Percentiles rank a stretch among this genome's conserved stretches.
Conservation (phyloP, 2,329 filamentous ascomycete genomes). For the Neonectria magnoliae region DNA sequence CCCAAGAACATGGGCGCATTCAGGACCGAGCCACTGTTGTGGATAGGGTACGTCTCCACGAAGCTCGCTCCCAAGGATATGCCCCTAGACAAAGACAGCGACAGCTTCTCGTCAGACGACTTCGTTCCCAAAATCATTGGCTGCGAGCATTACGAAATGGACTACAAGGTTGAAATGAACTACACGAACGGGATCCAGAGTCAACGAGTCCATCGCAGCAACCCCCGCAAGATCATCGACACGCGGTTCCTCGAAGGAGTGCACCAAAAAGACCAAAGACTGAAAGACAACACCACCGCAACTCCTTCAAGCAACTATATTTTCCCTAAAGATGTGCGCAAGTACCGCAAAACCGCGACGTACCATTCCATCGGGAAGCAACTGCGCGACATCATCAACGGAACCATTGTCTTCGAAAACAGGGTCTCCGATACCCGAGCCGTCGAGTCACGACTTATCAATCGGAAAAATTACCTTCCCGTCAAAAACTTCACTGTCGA, state of each 20-base stretch:
- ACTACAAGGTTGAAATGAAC: constrained; percentile 17
- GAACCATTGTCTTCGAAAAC: not conserved
- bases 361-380: constrained; percentile 16
- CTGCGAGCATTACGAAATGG: constrained; percentile 13
- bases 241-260: constrained; percentile 1
- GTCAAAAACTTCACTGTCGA: constrained; percentile 16
- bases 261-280: not conserved
- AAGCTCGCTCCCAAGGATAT: not conserved
- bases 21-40: constrained; percentile 37
- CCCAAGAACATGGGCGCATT: constrained; percentile 36
- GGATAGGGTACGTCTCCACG: constrained; percentile 34
- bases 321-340: not conserved
- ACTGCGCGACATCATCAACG: constrained; percentile 14
- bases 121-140: constrained; percentile 16
- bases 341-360: constrained; percentile 6
- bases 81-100: constrained; percentile 16
- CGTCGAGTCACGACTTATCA: constrained; percentile 25
- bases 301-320: constrained; percentile 9
- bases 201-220: constrained; percentile 2
- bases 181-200: constrained; percentile 7
- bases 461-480: constrained; percentile 23
- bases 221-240: constrained; percentile 12
- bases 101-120: constrained; percentile 3
- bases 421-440: constrained; percentile 6
- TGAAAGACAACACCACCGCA: constrained; percentile 4